A percentile compares a stretch with the other conserved stretches of the same genome.
phyloP scores from a whole-genome alignment of 2,329 filamentous ascomycete genomes.

The Paecilomyces fulvus region DNA sequence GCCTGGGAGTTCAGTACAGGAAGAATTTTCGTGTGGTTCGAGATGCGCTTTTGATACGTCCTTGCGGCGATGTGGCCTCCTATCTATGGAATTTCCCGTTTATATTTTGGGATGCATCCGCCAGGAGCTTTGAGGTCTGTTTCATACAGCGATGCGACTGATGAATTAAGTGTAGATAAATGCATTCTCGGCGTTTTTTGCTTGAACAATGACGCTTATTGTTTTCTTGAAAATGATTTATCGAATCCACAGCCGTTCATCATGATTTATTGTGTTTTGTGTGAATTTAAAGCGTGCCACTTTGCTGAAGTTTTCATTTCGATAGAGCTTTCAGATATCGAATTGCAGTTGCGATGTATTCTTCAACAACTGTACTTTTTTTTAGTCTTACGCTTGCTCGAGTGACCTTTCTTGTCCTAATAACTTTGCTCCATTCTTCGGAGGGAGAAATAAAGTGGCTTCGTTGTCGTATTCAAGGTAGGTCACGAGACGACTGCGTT shows the following conservation, averaged over 20 bases:
- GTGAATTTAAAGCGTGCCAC: too few relatives aligned
- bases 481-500: background rate
- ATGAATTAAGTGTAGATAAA: conserved; percentile 33
- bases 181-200: conserved; percentile 29
- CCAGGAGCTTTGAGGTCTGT: conserved; percentile 15
- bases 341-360: too few relatives aligned
- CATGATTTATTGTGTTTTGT: background rate
- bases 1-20: conserved; percentile 6
- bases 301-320: too few relatives aligned
- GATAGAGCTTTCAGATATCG: too few relatives aligned
- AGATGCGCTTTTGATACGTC: conserved; percentile 19
- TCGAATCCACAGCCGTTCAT: background rate
- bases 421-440: too few relatives aligned
- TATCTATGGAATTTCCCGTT: conserved; percentile 13
- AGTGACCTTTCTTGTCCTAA: too few relatives aligned
- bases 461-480: background rate
- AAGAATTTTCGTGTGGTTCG: conserved; percentile 11
- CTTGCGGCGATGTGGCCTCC: conserved; percentile 14
- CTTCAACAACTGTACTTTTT: too few relatives aligned
- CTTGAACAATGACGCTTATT: background rate
- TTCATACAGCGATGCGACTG: conserved; percentile 24
- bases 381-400: too few relatives aligned
- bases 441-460: too few relatives aligned
- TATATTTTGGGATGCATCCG: conserved; percentile 13
- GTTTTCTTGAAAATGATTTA: conserved; percentile 4